A percentile compares a stretch with the other conserved stretches of the same genome.
Conservation (phyloP, 2,329 filamentous ascomycete genomes). For the Sporothrix curviconia region DNA sequence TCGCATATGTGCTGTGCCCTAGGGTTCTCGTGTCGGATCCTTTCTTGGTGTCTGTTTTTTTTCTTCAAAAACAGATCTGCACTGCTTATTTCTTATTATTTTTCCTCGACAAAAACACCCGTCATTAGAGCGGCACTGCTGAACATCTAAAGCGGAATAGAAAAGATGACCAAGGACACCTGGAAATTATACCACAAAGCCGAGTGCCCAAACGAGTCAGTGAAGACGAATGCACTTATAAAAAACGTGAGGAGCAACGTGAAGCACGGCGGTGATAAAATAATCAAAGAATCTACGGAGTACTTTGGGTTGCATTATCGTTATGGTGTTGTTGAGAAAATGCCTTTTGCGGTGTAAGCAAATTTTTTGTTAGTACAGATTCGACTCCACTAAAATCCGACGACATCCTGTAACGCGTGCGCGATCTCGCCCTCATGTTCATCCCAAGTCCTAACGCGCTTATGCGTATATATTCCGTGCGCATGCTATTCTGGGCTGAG, state of each 20-base stretch:
- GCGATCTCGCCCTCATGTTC: too few relatives aligned
- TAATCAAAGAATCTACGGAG: background rate
- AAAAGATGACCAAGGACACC: constrained; percentile 5
- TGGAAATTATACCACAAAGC: background rate
- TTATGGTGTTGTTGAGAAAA: background rate
- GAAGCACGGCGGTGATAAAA: background rate
- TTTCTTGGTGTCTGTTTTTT: constrained; percentile 11
- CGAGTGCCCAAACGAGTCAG: background rate
- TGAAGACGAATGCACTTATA: background rate
- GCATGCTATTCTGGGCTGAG: too few relatives aligned
- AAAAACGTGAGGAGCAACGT: background rate
- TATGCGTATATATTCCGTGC: too few relatives aligned
- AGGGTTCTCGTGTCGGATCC: constrained; percentile 3
- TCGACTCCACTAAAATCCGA: constrained; percentile 5
- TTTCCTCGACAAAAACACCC: background rate
- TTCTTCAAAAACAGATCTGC: background rate
- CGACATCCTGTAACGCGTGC: too few relatives aligned
- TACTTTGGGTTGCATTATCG: background rate
- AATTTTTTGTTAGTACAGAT: background rate
- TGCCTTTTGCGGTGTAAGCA: constrained; percentile 12
- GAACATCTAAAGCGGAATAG: constrained; percentile 16
- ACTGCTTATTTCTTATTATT: background rate
- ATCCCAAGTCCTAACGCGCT: background rate
- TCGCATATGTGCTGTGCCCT: background rate
- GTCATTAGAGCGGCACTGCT: constrained; percentile 9